These are phyloP conservation scores for Poronia punctata DNA, from an alignment of 495 filamentous ascomycete genomes.

Conservation along the genomic window DNA sequence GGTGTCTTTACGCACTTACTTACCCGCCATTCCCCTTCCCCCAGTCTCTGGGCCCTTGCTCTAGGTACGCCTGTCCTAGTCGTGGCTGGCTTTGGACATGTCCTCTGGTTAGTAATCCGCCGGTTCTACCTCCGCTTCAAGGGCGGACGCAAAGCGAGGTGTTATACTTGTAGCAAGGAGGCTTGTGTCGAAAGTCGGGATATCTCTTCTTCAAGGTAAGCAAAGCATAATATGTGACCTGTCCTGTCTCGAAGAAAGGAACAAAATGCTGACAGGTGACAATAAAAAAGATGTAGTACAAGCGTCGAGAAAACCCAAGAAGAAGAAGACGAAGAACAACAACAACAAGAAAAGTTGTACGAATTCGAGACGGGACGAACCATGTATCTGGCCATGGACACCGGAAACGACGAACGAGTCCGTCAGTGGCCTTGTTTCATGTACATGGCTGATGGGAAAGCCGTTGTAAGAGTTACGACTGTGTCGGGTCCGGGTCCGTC, in stretches of 20 bases:
- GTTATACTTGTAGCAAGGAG: too few relatives aligned
- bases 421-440: constrained; percentile 14
- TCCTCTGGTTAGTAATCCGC: constrained; percentile 24
- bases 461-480: constrained; percentile 7
- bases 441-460: constrained; percentile 8
- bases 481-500: not conserved
- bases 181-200: too few relatives aligned
- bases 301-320: constrained; percentile 4
- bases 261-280: too few relatives aligned
- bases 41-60: constrained; percentile 38
- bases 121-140: constrained; percentile 9
- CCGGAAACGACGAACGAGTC: constrained; percentile 16
- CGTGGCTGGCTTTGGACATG: constrained; percentile 35
- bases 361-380: not conserved
- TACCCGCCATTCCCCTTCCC: not conserved
- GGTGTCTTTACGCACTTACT: constrained; percentile 7
- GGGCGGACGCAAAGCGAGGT: not conserved
- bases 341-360: not conserved
- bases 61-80: constrained; percentile 46
- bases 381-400: constrained; percentile 12
- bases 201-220: not conserved
- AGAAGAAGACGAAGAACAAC: constrained; percentile 8
- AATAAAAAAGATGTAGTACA: too few relatives aligned
- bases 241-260: too few relatives aligned
- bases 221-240: too few relatives aligned